Conservation (phyloP, 1,284 basidiomycete genomes). For the Ceratobasidium sp. region DNA sequence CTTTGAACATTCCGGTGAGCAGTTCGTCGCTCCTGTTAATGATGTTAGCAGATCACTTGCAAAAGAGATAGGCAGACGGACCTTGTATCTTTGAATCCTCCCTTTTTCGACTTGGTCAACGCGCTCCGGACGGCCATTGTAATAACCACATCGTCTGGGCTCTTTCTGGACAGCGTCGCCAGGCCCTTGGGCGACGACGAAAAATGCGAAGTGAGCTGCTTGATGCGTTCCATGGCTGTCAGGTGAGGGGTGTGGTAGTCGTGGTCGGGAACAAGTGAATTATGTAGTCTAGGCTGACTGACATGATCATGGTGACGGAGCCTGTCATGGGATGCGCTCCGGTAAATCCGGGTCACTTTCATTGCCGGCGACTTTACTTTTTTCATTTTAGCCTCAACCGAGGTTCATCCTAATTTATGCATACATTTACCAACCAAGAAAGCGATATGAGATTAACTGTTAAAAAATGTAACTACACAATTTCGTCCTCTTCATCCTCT, state of each 20-base stretch:
- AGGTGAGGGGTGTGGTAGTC: neutral
- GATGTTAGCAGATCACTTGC: neutral
- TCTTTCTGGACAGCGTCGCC: slow-evolving; percentile 67
- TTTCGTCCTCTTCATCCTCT: slow-evolving; percentile 33
- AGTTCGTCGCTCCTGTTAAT: slow-evolving; percentile 76
- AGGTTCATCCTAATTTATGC: neutral
- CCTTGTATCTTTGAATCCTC: slow-evolving; percentile 78
- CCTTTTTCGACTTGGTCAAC: slow-evolving; percentile 81
- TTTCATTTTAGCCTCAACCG: neutral
- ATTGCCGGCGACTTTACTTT: slow-evolving; percentile 16
- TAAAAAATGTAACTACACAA: slow-evolving; percentile 8
- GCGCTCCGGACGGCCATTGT: slow-evolving; percentile 87
- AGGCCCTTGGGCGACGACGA: slow-evolving; percentile 60
- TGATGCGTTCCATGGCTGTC: slow-evolving; percentile 64
- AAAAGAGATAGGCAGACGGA: neutral
- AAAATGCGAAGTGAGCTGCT: slow-evolving; percentile 74
- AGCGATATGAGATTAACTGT: slow-evolving; percentile 9
- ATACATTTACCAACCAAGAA: slow-evolving; percentile 12
- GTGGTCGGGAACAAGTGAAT: slow-evolving; percentile 4
- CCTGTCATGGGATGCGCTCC: slow-evolving; percentile 30
- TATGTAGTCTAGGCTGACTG: slow-evolving; percentile 28
- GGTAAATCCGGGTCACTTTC: slow-evolving; percentile 18
- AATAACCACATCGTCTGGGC: slow-evolving; percentile 84
- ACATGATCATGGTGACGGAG: slow-evolving; percentile 15
- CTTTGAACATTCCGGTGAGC: slow-evolving; percentile 82